Percentiles rank a stretch among this genome's conserved stretches.
phyloP scores from a whole-genome alignment of 1,284 basidiomycete species.

The Sporisorium graminicola region DNA sequence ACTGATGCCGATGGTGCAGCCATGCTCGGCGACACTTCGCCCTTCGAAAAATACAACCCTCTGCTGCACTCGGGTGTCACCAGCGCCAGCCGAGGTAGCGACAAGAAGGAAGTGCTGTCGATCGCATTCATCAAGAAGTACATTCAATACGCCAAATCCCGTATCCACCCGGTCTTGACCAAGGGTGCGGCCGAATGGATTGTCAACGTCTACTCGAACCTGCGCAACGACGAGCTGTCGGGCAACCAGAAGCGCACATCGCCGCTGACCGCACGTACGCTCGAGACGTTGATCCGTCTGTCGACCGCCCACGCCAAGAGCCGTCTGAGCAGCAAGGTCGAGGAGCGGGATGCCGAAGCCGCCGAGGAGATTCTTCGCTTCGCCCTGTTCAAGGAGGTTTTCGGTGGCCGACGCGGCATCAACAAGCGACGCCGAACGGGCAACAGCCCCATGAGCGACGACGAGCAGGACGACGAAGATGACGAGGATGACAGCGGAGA shows the following conservation, averaged over 20 bases:
- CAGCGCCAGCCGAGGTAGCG: conserved; percentile 60
- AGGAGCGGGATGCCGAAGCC: conserved; percentile 85
- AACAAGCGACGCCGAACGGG: conserved; percentile 71
- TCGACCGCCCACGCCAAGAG: conserved; percentile 98
- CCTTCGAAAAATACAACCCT: conserved; percentile 93
- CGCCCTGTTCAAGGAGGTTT: conserved; percentile 97
- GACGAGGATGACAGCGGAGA: conserved; percentile 56
- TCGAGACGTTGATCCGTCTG: conserved; percentile 98
- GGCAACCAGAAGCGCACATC: conserved; percentile 95
- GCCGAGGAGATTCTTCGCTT: conserved; percentile 97
- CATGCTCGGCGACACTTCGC: conserved; percentile 58
- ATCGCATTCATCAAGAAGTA: conserved; percentile 98
- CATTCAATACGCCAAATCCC: conserved; percentile 95
- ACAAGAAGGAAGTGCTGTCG: conserved; percentile 84
- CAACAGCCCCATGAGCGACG: conserved; percentile 53
- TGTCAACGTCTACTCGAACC: conserved; percentile 88
- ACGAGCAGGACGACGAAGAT: conserved; percentile 38
- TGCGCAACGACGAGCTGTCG: conserved; percentile 92
- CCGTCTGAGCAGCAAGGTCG: conserved; percentile 86
- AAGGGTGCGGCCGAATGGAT: conserved; percentile 96
- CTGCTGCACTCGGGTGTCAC: conserved; percentile 87
- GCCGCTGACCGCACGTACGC: conserved; percentile 95
- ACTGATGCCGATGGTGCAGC: conserved; percentile 59
- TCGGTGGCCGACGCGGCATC: conserved; percentile 75
- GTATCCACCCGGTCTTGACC: conserved; percentile 79